Evolutionary conservation across 2,329 filamentous ascomycete species (phyloP).

Genomic region (Claviceps sp.): DNA sequence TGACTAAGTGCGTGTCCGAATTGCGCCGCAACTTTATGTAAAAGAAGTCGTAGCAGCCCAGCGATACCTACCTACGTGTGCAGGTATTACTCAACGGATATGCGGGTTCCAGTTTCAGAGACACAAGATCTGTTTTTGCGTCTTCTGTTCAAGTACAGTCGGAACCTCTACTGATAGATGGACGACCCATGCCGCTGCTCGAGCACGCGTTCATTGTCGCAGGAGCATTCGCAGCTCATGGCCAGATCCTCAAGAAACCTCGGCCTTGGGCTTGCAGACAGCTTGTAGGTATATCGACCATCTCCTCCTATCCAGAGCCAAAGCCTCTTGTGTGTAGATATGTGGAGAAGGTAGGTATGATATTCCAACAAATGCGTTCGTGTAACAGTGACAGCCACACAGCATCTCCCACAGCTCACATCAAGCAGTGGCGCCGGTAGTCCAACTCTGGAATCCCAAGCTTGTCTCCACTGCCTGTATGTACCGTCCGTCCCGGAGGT

Average conservation of each 20-base stretch:
- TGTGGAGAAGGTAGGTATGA: background rate
- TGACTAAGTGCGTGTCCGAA: background rate
- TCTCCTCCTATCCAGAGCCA: background rate
- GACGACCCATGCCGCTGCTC: background rate
- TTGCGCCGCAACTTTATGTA: background rate
- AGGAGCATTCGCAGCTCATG: background rate
- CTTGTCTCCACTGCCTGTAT: background rate
- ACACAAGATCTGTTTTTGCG: background rate
- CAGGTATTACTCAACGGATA: background rate
- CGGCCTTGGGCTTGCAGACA: background rate
- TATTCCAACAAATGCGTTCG: background rate
- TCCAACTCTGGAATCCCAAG: background rate
- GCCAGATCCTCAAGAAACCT: background rate
- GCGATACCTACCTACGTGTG: background rate
- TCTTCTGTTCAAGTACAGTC: background rate
- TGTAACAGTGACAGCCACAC: background rate
- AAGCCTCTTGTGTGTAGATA: background rate
- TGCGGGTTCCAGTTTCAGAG: background rate
- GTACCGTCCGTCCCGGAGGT: background rate
- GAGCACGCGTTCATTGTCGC: background rate
- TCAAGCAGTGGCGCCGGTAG: slow-evolving; percentile 1
- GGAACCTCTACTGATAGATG: background rate
- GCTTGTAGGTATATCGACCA: background rate
- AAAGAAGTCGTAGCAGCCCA: background rate
- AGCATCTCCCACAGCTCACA: background rate